These are phyloP conservation scores for Claviceps purpurea DNA, from an alignment of 2,329 filamentous ascomycete genomes.

Conservation along the genomic window DNA sequence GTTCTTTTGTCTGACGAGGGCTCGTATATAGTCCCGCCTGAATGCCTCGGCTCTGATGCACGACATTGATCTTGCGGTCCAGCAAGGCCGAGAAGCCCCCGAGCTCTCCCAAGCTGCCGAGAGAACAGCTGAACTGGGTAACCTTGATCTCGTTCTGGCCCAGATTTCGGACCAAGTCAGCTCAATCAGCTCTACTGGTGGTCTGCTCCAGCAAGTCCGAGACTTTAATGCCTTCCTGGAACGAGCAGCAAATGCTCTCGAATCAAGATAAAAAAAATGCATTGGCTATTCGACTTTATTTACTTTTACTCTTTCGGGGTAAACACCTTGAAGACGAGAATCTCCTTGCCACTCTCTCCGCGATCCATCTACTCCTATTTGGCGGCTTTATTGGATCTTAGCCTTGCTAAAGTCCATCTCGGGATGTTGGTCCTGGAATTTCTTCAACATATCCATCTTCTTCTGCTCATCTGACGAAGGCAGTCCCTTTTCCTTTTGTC, in stretches of 20 bases:
- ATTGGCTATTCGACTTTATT: neutral
- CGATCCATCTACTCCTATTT: conserved; percentile 1
- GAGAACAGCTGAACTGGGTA: conserved; percentile 37
- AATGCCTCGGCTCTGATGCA: conserved; percentile 46
- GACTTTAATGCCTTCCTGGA: conserved; percentile 53
- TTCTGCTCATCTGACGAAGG: conserved; percentile 90
- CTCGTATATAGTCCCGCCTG: conserved; percentile 26
- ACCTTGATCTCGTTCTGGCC: conserved; percentile 44
- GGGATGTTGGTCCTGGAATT: conserved; percentile 72
- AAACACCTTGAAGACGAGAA: neutral
- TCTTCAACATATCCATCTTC: conserved; percentile 83
- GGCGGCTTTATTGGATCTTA: conserved; percentile 39
- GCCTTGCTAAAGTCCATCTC: conserved; percentile 63
- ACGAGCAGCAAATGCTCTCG: conserved; percentile 42
- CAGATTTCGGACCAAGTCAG: conserved; percentile 40
- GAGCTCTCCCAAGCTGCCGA: conserved; percentile 31
- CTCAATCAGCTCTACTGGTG: conserved; percentile 33
- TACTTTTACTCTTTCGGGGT: neutral
- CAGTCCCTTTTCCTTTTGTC: conserved; percentile 84
- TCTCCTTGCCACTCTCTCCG: neutral
- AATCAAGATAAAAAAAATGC: conserved; percentile 21
- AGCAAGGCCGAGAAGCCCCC: conserved; percentile 34
- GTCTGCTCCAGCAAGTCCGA: conserved; percentile 40
- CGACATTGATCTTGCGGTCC: conserved; percentile 45
- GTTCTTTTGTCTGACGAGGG: neutral